Percentiles rank a stretch among this genome's conserved stretches.
phyloP scores from a whole-genome alignment of 2,329 filamentous ascomycete species.

The Exophiala phaeomuriformis region DNA sequence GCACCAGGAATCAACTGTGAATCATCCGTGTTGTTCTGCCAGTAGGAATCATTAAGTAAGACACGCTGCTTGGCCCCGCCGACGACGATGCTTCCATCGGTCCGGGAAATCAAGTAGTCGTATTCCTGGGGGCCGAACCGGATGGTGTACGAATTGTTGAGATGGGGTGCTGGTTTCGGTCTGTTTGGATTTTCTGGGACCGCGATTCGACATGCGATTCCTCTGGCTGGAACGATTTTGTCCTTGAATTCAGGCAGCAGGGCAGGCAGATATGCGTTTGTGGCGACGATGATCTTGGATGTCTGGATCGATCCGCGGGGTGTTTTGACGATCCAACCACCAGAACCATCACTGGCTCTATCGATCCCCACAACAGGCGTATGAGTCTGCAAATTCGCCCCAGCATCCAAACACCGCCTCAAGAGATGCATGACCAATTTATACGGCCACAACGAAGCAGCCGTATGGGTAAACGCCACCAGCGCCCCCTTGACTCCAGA shows the following conservation, averaged over 20 bases:
- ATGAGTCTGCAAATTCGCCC: slow-evolving; percentile 48
- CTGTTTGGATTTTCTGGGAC: slow-evolving; percentile 22
- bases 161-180: slow-evolving; percentile 24
- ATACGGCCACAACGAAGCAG: slow-evolving; percentile 53
- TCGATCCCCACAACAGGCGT: slow-evolving; percentile 37
- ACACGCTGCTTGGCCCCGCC: slow-evolving; percentile 52
- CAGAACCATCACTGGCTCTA: slow-evolving; percentile 26
- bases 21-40: slow-evolving; percentile 46
- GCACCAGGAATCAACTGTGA: slow-evolving; percentile 30
- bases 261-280: slow-evolving; percentile 74
- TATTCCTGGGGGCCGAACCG: slow-evolving; percentile 54
- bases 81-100: slow-evolving; percentile 50
- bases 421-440: slow-evolving; percentile 70
- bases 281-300: slow-evolving; percentile 63
- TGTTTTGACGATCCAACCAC: slow-evolving; percentile 63
- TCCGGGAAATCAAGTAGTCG: slow-evolving; percentile 61
- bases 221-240: slow-evolving; percentile 69
- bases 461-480: slow-evolving; percentile 32
- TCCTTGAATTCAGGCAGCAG: slow-evolving; percentile 62
- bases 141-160: slow-evolving; percentile 52
- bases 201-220: slow-evolving; percentile 45
- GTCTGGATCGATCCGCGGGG: slow-evolving; percentile 58
- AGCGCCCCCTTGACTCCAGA: slow-evolving; percentile 36
- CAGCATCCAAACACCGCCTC: slow-evolving; percentile 48
- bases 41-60: slow-evolving; percentile 27